A percentile compares a stretch with the other conserved stretches of the same genome.
These are phyloP conservation scores for Abrus pulchellus DNA, from an alignment of 306 rosid genomes.

Conservation along the genomic window DNA sequence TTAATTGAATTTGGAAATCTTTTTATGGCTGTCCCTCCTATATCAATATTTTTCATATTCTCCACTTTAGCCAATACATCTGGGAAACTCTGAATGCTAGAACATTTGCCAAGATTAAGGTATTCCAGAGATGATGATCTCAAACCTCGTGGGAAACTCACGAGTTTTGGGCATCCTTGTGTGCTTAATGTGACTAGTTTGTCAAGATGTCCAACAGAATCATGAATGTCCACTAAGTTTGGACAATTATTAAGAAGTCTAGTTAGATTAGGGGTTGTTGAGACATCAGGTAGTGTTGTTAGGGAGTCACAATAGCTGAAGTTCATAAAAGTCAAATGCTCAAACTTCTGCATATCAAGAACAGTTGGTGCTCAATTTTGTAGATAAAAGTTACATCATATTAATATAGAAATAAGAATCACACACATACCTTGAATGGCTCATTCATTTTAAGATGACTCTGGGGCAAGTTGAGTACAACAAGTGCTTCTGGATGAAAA, in stretches of 20 bases:
- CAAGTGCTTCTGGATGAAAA: conserved; percentile 51
- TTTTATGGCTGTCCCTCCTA: conserved; percentile 47
- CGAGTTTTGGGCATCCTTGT: conserved; percentile 16
- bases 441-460: conserved; percentile 37
- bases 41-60: conserved; percentile 37
- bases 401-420: neutral
- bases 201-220: conserved; percentile 46
- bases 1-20: conserved; percentile 41
- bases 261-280: conserved; percentile 41
- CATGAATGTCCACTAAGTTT: conserved; percentile 47
- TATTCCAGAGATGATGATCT: conserved; percentile 39
- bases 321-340: conserved; percentile 28
- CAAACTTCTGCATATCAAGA: conserved; percentile 43
- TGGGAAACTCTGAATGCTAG: conserved; percentile 43
- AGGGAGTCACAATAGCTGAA: conserved; percentile 13
- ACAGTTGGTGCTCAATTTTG: neutral
- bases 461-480: conserved; percentile 39
- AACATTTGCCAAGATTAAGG: conserved; percentile 8
- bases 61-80: conserved; percentile 39
- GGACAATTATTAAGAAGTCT: neutral
- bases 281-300: conserved; percentile 41
- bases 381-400: neutral
- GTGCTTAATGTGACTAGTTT: conserved; percentile 34
- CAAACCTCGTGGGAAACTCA: conserved; percentile 31
- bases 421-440: conserved; percentile 40